These are phyloP conservation scores for Amanita polypyramis DNA, from an alignment of 768 basidiomycete species.

Conservation along the genomic window DNA sequence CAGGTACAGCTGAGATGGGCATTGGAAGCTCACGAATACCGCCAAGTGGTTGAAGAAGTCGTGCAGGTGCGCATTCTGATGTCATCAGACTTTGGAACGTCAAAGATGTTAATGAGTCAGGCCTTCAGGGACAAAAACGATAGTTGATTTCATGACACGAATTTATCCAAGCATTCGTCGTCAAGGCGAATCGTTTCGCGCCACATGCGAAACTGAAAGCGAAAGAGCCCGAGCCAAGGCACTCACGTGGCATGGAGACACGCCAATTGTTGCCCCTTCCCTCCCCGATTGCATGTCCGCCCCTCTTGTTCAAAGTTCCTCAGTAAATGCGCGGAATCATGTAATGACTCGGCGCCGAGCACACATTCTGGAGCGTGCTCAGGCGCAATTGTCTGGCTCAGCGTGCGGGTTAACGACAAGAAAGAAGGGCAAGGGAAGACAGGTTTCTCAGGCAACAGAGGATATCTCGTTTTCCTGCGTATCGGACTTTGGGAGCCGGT, in stretches of 20 bases:
- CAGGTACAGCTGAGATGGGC: no score
- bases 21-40: no score
- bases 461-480: constrained; percentile 9
- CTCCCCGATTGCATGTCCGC: neutral
- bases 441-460: constrained; percentile 6
- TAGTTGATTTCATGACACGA: no score
- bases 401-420: neutral
- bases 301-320: neutral
- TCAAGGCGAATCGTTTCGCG: no score
- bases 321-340: neutral
- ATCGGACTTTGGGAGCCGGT: constrained; percentile 17
- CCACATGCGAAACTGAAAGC: no score
- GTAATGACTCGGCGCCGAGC: constrained; percentile 15
- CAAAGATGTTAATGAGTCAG: no score
- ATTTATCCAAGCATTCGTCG: no score
- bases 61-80: no score
- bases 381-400: constrained; percentile 13
- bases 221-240: neutral
- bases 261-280: neutral
- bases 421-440: neutral
- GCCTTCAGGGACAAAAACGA: no score
- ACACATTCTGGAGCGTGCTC: constrained; percentile 18
- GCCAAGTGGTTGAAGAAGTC: no score
- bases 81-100: no score
- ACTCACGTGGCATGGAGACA: neutral